These are phyloP conservation scores for Agastache rugosa DNA, from an alignment of 257 asterid genomes.

Conservation along the genomic window DNA sequence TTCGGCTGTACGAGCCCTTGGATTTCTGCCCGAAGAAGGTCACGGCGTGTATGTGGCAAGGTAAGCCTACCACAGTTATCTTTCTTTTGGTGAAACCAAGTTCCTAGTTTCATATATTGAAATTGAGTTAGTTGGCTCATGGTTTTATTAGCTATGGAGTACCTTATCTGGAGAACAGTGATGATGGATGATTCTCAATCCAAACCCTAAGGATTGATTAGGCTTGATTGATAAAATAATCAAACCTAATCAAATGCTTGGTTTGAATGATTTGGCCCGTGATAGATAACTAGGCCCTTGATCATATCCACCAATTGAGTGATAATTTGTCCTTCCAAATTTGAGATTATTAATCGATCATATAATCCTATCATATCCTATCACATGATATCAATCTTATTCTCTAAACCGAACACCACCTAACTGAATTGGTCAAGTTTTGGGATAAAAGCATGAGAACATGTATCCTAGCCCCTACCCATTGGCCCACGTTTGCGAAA, in stretches of 20 bases:
- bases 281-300: too few species aligned
- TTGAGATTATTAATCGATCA: too few species aligned
- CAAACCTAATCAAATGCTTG: too few species aligned
- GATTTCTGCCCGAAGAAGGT: constrained; percentile 95
- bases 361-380: too few species aligned
- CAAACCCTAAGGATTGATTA: too few species aligned
- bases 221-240: too few species aligned
- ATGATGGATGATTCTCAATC: not conserved
- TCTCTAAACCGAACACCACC: too few species aligned
- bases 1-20: constrained; percentile 96
- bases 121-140: not conserved
- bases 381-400: too few species aligned
- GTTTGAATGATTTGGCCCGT: too few species aligned
- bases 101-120: not conserved
- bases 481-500: not conserved
- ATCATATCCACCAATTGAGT: too few species aligned
- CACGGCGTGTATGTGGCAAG: constrained; percentile 98
- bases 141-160: not conserved
- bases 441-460: not conserved
- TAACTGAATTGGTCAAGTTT: not conserved
- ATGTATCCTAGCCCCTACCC: too few species aligned
- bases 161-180: not conserved
- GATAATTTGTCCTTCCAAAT: too few species aligned
- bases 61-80: constrained; percentile 41
- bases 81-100: not conserved